phyloP scores from a whole-genome alignment of 192 early-diverging fungal species.

The Coemansia sp. region DNA sequence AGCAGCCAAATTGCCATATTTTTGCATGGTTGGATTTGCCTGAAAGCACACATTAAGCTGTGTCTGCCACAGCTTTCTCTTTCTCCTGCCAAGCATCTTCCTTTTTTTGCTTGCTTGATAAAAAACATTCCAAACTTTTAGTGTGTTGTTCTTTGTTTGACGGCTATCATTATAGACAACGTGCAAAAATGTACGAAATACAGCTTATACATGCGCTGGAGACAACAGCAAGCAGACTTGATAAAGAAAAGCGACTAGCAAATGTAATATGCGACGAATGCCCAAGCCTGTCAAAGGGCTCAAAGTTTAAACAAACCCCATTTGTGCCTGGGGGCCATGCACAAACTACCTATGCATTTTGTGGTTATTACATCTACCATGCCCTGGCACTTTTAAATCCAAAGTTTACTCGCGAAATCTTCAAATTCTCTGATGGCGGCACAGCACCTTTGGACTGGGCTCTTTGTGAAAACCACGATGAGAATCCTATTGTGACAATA shows the following conservation, averaged over 20 bases:
- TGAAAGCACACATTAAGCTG: neutral
- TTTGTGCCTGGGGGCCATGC: conserved; percentile 78
- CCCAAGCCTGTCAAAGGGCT: conserved; percentile 57
- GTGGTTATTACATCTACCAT: conserved; percentile 55
- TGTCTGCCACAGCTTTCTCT: neutral
- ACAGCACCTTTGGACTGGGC: conserved; percentile 87
- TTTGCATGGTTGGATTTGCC: too few species aligned
- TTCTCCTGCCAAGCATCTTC: neutral
- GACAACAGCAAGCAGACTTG: conserved; percentile 4
- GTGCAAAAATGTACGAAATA: conserved; percentile 35
- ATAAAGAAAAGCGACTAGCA: conserved; percentile 20
- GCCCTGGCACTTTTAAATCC: conserved; percentile 39
- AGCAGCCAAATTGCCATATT: neutral
- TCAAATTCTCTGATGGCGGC: conserved; percentile 85
- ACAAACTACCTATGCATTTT: conserved; percentile 66
- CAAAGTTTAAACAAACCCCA: conserved; percentile 66
- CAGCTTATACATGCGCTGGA: conserved; percentile 34
- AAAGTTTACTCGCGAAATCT: conserved; percentile 56
- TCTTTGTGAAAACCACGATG: conserved; percentile 56
- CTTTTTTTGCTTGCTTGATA: neutral
- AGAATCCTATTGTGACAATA: conserved; percentile 77
- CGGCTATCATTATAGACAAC: neutral
- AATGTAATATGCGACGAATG: conserved; percentile 49
- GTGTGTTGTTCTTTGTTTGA: neutral
- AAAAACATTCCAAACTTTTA: too few species aligned